Conservation (phyloP, 2,329 filamentous ascomycete genomes). For the Trichoderma afroharzianum region DNA sequence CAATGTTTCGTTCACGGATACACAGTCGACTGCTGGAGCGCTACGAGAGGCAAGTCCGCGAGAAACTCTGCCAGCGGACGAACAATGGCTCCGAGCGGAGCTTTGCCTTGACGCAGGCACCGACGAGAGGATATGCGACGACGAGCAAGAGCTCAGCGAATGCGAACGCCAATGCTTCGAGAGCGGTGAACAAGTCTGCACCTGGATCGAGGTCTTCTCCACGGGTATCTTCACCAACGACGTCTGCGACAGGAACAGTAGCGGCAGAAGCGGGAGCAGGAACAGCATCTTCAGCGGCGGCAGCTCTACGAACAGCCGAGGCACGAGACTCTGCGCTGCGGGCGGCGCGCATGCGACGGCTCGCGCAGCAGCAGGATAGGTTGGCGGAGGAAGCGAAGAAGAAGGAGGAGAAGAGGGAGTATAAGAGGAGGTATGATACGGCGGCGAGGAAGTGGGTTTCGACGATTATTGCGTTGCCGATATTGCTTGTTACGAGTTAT, state of each 20-base stretch:
- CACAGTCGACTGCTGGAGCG: neutral
- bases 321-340: constrained; percentile 24
- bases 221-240: neutral
- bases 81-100: neutral
- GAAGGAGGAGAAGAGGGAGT: constrained; percentile 31
- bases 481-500: constrained; percentile 54
- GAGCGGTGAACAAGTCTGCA: neutral
- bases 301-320: constrained; percentile 23
- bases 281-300: neutral
- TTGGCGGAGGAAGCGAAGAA: constrained; percentile 21
- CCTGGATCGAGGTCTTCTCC: neutral
- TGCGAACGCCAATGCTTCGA: neutral
- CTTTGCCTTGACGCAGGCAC: neutral
- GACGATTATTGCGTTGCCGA: constrained; percentile 50
- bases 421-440: constrained; percentile 41
- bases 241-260: neutral
- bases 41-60: neutral
- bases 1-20: constrained; percentile 12
- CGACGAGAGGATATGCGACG: neutral
- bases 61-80: neutral
- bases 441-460: constrained; percentile 45
- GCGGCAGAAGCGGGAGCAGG: neutral
- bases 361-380: constrained; percentile 19
- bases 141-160: neutral
- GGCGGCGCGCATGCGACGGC: constrained; percentile 23